These are phyloP conservation scores for Candida nitratophila DNA, from an alignment of 805 yeast species.

Conservation along the genomic window DNA sequence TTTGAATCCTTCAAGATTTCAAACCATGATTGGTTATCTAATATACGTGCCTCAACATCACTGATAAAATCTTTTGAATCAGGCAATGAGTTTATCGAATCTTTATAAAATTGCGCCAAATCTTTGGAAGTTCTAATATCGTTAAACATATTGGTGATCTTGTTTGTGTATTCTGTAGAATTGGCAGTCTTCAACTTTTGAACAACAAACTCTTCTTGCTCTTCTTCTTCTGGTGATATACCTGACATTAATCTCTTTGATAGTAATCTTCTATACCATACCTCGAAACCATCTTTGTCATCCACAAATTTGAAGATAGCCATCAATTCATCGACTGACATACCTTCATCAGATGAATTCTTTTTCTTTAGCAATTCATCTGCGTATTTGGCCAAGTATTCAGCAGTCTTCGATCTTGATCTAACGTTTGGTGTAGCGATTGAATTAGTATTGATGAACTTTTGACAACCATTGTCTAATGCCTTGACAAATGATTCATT, in stretches of 20 bases:
- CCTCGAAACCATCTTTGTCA: constrained; percentile 94
- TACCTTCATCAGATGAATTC: constrained; percentile 45
- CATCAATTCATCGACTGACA: constrained; percentile 82
- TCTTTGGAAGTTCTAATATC: constrained; percentile 85
- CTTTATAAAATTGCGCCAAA: constrained; percentile 39
- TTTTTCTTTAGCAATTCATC: constrained; percentile 76
- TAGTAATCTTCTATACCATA: constrained; percentile 79
- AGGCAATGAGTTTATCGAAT: constrained; percentile 10
- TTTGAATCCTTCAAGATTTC: constrained; percentile 21
- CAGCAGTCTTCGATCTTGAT: constrained; percentile 77
- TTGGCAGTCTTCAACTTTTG: constrained; percentile 84
- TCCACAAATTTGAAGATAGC: constrained; percentile 79
- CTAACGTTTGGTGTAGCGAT: constrained; percentile 66
- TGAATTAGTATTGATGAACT: constrained; percentile 73
- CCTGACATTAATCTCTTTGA: constrained; percentile 82
- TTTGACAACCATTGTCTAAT: constrained; percentile 81
- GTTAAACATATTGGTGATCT: constrained; percentile 92
- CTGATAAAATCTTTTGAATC: constrained; percentile 15
- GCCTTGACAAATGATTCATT: constrained; percentile 80
- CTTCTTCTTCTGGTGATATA: constrained; percentile 79
- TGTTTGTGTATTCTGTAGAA: constrained; percentile 86
- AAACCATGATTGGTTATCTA: constrained; percentile 26
- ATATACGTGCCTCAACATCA: constrained; percentile 26
- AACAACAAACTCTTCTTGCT: constrained; percentile 77
- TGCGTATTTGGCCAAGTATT: constrained; percentile 80